A percentile compares a stretch with the other conserved stretches of the same genome.
phyloP scores from a whole-genome alignment of 2,329 filamentous ascomycete genomes.

The Clathrospora elynae region DNA sequence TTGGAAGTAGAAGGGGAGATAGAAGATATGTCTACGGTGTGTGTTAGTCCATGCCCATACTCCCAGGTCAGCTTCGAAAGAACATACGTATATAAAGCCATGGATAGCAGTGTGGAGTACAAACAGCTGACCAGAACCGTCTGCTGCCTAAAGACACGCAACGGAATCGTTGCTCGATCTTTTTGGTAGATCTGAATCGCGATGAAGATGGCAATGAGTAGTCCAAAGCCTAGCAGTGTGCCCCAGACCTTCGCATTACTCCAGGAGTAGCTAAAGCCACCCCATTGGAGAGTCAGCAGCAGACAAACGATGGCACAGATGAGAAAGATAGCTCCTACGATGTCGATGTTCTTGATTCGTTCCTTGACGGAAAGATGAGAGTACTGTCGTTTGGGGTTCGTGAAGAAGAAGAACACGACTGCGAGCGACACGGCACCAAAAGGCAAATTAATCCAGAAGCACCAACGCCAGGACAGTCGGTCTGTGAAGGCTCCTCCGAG shows the following conservation, averaged over 20 bases:
- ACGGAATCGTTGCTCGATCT: slow-evolving; percentile 40
- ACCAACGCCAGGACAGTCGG: slow-evolving; percentile 48
- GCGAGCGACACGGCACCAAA: slow-evolving; percentile 50
- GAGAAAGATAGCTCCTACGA: slow-evolving; percentile 39
- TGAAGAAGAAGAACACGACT: slow-evolving; percentile 42
- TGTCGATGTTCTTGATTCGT: slow-evolving; percentile 48
- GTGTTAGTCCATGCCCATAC: not conserved
- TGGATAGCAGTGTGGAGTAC: slow-evolving; percentile 45
- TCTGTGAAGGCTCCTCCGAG: slow-evolving; percentile 52
- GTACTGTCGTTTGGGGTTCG: slow-evolving; percentile 32
- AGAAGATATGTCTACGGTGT: slow-evolving; percentile 44
- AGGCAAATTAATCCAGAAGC: slow-evolving; percentile 52
- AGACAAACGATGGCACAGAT: slow-evolving; percentile 43
- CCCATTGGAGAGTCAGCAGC: slow-evolving; percentile 47
- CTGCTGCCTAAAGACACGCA: slow-evolving; percentile 43
- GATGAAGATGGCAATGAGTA: slow-evolving; percentile 54
- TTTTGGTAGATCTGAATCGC: slow-evolving; percentile 36
- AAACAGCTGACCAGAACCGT: slow-evolving; percentile 43
- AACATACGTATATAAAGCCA: slow-evolving; percentile 46
- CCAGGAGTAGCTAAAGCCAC: slow-evolving; percentile 56
- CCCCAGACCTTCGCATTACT: slow-evolving; percentile 55
- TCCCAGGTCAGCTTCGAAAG: not conserved
- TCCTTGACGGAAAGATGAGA: slow-evolving; percentile 39
- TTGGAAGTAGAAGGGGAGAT: slow-evolving; percentile 53
- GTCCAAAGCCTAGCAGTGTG: slow-evolving; percentile 55